phyloP scores from a whole-genome alignment of 306 rosid species.

The Mimosa pudica region DNA sequence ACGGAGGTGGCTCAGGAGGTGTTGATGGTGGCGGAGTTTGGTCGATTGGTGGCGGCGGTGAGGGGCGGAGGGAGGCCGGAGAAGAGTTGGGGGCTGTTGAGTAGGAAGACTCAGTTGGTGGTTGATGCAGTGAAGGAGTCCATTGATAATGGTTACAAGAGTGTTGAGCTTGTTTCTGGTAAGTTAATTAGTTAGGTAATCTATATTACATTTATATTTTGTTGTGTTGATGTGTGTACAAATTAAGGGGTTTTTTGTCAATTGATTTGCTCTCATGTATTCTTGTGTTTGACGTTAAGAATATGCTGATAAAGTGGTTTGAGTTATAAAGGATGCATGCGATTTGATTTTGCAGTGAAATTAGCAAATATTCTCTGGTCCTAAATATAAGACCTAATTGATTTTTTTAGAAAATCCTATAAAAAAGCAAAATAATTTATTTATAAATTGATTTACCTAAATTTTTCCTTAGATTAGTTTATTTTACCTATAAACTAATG shows the following conservation, averaged over 20 bases:
- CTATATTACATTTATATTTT: background rate
- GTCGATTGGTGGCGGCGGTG: background rate
- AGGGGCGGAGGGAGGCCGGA: constrained; percentile 1
- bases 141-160: background rate
- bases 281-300: background rate
- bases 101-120: constrained; percentile 20
- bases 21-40: constrained; percentile 3
- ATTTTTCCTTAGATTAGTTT: no score
- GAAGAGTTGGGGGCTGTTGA: background rate
- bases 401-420: no score
- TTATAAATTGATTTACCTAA: no score
- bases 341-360: background rate
- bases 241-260: background rate
- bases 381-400: no score
- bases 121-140: constrained; percentile 15
- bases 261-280: background rate
- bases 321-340: background rate
- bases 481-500: no score
- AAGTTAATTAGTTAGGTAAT: background rate
- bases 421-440: no score
- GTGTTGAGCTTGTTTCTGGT: background rate
- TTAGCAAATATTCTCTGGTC: background rate
- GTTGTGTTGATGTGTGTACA: background rate
- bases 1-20: background rate
- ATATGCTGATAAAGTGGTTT: background rate